phyloP scores from a whole-genome alignment of 2,329 filamentous ascomycete species.

The Aspergillus latus region DNA sequence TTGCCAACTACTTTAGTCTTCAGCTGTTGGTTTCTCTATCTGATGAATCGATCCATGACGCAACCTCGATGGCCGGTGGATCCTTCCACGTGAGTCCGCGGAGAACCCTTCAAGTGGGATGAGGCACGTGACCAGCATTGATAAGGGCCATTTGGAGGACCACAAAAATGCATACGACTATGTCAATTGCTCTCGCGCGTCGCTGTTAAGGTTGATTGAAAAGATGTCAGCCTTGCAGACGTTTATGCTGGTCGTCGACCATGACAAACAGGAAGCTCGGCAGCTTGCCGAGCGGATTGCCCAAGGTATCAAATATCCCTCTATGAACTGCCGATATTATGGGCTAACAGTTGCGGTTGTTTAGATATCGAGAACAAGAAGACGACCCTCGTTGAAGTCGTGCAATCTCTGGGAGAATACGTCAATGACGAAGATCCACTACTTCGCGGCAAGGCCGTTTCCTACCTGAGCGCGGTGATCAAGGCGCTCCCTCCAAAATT shows the following conservation, averaged over 20 bases:
- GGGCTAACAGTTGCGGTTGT: conserved; percentile 18
- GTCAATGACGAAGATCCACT: conserved; percentile 65
- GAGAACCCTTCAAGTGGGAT: conserved; percentile 9
- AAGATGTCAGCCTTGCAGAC: conserved; percentile 51
- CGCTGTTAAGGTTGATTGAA: conserved; percentile 14
- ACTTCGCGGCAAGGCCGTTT: conserved; percentile 58
- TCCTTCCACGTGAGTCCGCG: conserved; percentile 17
- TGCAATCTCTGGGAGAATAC: conserved; percentile 65
- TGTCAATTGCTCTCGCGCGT: conserved; percentile 15
- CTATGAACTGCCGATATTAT: conserved; percentile 7
- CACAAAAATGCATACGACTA: conserved; percentile 25
- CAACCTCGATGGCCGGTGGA: conserved; percentile 15
- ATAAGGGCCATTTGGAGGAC: conserved; percentile 23
- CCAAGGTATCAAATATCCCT: conserved; percentile 37
- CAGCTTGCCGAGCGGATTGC: conserved; percentile 47
- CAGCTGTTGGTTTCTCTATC: neutral
- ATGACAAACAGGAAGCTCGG: conserved; percentile 47
- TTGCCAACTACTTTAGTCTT: neutral
- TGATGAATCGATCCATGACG: conserved; percentile 20
- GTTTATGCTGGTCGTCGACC: conserved; percentile 50
- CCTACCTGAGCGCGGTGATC: conserved; percentile 46
- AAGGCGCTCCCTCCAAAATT: conserved; percentile 53
- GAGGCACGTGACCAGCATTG: conserved; percentile 24
- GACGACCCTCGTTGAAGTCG: conserved; percentile 60
- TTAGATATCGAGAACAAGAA: conserved; percentile 60